Evolutionary conservation across 108 stramenopile species (phyloP), one percentile per base, ranked within the genome.

Genomic region (Epipyxis sp.): DNA sequence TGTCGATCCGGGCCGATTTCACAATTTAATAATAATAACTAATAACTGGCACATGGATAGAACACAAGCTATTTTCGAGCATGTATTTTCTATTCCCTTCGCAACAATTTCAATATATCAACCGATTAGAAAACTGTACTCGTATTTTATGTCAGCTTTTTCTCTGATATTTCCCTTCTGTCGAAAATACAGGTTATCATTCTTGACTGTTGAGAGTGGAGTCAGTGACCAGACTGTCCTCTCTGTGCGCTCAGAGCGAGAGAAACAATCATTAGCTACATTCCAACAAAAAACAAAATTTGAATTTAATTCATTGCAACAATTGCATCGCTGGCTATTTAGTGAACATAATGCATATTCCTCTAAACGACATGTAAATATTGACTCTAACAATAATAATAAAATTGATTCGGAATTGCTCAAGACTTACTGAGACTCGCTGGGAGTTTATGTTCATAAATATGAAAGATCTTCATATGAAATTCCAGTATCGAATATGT

Each of bases 31-130:
- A 16, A 37, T 74, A 6, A 74, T 74, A 37, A 74, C 71, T 27
- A 74, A 74, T 37, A 42, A 74, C 71, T 74, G 71, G 71, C 71
- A 74, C 50, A 74, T 74, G 71, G 10, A 13, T 42, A 13, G 71
- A 42, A 65, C 61, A 65, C 3, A 25, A 65, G 61, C 61, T 10
- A 65, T 65, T 25, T 65, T 65, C 25, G 35, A 29, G 13, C 20
- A 16, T 10, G 61, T 65, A 10, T 65, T 65, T 32, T 10, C 3
- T 35, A 6, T 65, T 16, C 61, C 61, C 27, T n/a, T n/a, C n/a
- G n/a, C n/a, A n/a, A n/a, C n/a, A n/a, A n/a, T n/a, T n/a, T n/a
- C n/a, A n/a, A n/a, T n/a, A n/a, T n/a, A n/a, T n/a, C n/a, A n/a
- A n/a, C n/a, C n/a, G n/a, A n/a, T n/a, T n/a, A n/a, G n/a, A n/a